Percentiles rank a stretch among this genome's conserved stretches.
Evolutionary conservation across 2,329 filamentous ascomycete genomes (phyloP).

Genomic region (Neocatenulostroma microsporum): DNA sequence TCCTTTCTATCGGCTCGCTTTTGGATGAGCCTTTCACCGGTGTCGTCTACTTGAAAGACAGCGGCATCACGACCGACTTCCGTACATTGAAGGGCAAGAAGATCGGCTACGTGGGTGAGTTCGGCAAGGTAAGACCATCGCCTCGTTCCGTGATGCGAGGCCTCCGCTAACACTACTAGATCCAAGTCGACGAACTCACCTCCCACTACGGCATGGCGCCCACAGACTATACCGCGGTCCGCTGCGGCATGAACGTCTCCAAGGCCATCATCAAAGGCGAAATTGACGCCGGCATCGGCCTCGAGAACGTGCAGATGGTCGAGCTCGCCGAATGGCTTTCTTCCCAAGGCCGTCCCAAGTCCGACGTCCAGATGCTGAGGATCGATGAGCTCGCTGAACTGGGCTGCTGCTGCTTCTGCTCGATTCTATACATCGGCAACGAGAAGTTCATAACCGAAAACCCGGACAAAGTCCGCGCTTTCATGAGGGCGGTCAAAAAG

Average conservation of each 20-base stretch:
- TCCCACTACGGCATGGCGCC: slow-evolving; percentile 69
- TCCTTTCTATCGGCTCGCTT: slow-evolving; percentile 64
- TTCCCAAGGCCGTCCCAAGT: slow-evolving; percentile 52
- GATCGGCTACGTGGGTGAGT: slow-evolving; percentile 74
- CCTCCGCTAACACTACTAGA: slow-evolving; percentile 36
- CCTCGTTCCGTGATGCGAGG: not conserved
- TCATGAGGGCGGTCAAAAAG: slow-evolving; percentile 65
- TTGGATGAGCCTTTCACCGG: slow-evolving; percentile 75
- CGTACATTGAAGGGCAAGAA: slow-evolving; percentile 65
- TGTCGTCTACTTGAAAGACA: slow-evolving; percentile 66
- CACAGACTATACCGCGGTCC: slow-evolving; percentile 65
- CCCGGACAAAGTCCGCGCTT: slow-evolving; percentile 56
- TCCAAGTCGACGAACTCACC: slow-evolving; percentile 75
- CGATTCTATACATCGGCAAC: slow-evolving; percentile 73
- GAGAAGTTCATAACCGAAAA: slow-evolving; percentile 60
- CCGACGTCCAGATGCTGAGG: slow-evolving; percentile 70
- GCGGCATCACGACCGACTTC: slow-evolving; percentile 68
- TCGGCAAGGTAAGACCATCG: slow-evolving; percentile 50
- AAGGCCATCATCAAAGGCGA: slow-evolving; percentile 65
- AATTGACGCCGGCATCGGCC: slow-evolving; percentile 67
- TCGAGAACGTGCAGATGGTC: slow-evolving; percentile 79
- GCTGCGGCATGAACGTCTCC: slow-evolving; percentile 74
- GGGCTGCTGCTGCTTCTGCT: slow-evolving; percentile 78
- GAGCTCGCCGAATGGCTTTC: slow-evolving; percentile 71
- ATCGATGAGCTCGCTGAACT: slow-evolving; percentile 73